Evolutionary conservation across 768 basidiomycete species (phyloP).

Genomic region (Pisolithus sp.): DNA sequence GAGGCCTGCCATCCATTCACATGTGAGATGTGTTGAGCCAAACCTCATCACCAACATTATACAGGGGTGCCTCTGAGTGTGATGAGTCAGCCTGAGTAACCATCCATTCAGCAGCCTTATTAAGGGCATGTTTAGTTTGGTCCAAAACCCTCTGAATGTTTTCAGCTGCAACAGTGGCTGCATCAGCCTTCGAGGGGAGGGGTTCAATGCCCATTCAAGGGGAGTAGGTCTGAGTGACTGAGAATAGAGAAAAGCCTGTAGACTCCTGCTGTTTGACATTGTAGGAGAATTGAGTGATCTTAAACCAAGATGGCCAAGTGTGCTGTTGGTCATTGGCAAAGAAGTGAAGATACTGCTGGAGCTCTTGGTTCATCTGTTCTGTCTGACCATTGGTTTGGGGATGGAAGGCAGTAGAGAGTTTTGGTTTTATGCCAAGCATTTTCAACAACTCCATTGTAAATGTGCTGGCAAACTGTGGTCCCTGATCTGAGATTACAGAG

Average conservation of each 20-base stretch:
- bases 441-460: neutral
- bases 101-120: neutral
- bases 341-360: constrained; percentile 12
- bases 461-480: neutral
- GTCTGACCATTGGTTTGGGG: constrained; percentile 28
- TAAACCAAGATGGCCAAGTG: neutral
- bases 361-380: constrained; percentile 13
- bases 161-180: neutral
- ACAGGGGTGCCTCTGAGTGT: neutral
- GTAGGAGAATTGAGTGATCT: neutral
- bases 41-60: constrained; percentile 17
- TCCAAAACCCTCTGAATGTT: neutral
- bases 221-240: neutral
- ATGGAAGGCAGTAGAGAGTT: constrained; percentile 28
- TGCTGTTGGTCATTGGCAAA: neutral
- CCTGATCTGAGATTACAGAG: neutral
- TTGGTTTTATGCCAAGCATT: neutral
- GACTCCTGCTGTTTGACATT: neutral
- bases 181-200: neutral
- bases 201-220: neutral
- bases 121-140: neutral
- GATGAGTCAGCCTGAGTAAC: no score
- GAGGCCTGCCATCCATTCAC: neutral
- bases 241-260: neutral
- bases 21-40: constrained; percentile 21